Percentiles rank a stretch among this genome's conserved stretches.
These are phyloP conservation scores for Liriodendron chinense DNA, from an alignment of 164 flowering plant species.

Conservation along the genomic window DNA sequence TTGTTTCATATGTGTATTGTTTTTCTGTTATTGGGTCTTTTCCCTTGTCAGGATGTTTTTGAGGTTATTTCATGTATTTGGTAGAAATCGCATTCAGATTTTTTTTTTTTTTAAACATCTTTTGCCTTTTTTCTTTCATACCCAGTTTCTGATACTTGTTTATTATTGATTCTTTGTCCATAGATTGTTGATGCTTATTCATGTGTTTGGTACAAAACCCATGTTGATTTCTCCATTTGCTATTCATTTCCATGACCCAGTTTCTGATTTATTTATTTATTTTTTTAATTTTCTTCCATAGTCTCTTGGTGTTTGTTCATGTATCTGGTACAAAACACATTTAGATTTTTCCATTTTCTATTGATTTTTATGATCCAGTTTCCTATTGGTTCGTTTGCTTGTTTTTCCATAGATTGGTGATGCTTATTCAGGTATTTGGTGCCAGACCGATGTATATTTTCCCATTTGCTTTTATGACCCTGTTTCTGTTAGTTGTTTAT, in stretches of 20 bases:
- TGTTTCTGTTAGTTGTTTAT: background rate
- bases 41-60: too few species aligned
- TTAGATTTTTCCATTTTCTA: background rate
- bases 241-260: slow-evolving; percentile 5
- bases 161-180: background rate
- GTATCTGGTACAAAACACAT: background rate
- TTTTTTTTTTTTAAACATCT: too few species aligned
- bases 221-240: slow-evolving; percentile 3
- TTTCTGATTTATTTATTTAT: slow-evolving; percentile 1
- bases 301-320: background rate
- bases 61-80: too few species aligned
- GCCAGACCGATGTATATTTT: background rate
- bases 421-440: background rate
- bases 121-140: too few species aligned
- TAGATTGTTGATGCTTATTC: background rate
- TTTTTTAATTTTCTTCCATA: background rate
- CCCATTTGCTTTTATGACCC: background rate
- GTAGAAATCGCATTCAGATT: too few species aligned
- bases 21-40: too few species aligned
- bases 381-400: background rate
- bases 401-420: background rate
- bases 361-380: background rate
- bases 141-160: too few species aligned
- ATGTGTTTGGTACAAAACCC: background rate
- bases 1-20: too few species aligned